Percentiles rank a stretch among this genome's conserved stretches.
phyloP scores from a whole-genome alignment of 1,139 yeast genomes.

The Blastobotrys niveus region DNA sequence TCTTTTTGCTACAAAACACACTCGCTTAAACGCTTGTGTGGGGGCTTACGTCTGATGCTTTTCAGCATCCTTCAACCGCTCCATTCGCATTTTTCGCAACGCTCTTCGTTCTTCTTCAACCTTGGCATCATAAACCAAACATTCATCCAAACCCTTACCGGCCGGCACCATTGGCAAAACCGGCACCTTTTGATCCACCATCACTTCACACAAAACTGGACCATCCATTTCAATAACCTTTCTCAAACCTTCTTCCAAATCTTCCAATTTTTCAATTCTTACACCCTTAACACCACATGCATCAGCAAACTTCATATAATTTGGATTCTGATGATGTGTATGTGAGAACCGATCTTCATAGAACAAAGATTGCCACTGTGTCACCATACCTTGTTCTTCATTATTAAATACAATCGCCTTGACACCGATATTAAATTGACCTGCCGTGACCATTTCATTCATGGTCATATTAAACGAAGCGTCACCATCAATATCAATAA shows the following conservation, averaged over 20 bases:
- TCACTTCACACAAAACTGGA: conserved; percentile 85
- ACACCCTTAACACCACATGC: conserved; percentile 89
- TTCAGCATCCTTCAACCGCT: conserved; percentile 7
- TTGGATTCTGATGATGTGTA: conserved; percentile 92
- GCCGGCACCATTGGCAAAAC: conserved; percentile 98
- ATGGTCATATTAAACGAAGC: conserved; percentile 97
- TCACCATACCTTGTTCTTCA: conserved; percentile 99
- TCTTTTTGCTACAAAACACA: too few relatives aligned
- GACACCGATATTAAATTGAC: conserved; percentile 86
- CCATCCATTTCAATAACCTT: conserved; percentile 71
- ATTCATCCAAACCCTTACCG: conserved; percentile 91
- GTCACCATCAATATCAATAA: conserved; percentile 96
- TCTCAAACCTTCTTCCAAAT: conserved; percentile 55
- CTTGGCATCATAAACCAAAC: conserved; percentile 76
- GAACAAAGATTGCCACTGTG: conserved; percentile 97
- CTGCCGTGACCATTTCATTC: conserved; percentile 88
- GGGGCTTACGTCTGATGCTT: conserved; percentile 5
- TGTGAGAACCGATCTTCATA: conserved; percentile 95
- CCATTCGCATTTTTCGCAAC: conserved; percentile 49
- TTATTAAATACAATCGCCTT: conserved; percentile 85
- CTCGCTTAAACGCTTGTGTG: too few relatives aligned
- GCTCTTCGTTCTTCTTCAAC: conserved; percentile 69
- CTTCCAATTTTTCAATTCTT: conserved; percentile 62
- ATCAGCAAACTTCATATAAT: conserved; percentile 87
- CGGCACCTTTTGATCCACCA: conserved; percentile 93